phyloP scores from a whole-genome alignment of 495 filamentous ascomycete genomes.

The Lasiosphaeria ovina region DNA sequence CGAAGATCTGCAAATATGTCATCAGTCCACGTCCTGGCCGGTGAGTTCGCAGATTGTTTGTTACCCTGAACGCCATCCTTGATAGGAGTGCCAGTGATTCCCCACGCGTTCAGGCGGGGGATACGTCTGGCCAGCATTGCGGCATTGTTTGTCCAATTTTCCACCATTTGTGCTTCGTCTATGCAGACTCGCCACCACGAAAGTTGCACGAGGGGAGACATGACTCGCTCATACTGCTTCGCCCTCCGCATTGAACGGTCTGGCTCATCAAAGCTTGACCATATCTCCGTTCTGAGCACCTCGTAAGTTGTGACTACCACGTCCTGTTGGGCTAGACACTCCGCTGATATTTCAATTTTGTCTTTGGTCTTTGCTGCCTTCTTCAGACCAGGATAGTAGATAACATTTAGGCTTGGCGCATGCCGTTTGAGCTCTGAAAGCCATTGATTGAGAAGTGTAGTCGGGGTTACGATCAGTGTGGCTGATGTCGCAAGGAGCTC shows the following conservation, averaged over 20 bases:
- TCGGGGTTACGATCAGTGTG: constrained; percentile 86
- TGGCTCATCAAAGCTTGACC: constrained; percentile 65
- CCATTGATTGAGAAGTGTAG: constrained; percentile 84
- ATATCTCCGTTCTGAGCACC: constrained; percentile 72
- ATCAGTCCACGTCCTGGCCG: neutral
- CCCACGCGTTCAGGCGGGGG: constrained; percentile 85
- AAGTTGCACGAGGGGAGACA: constrained; percentile 73
- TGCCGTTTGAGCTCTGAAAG: constrained; percentile 71
- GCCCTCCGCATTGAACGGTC: constrained; percentile 62
- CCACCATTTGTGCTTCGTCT: constrained; percentile 95
- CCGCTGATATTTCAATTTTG: constrained; percentile 42
- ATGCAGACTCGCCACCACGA: constrained; percentile 92
- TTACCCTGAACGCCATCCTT: constrained; percentile 64
- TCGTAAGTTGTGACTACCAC: constrained; percentile 86
- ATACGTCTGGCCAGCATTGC: constrained; percentile 76
- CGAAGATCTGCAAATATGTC: constrained; percentile 46
- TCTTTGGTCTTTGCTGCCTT: constrained; percentile 28
- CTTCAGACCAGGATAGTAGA: constrained; percentile 49
- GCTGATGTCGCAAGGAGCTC: constrained; percentile 53
- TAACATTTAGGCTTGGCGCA: constrained; percentile 40
- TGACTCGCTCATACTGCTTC: constrained; percentile 63
- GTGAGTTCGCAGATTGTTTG: too few relatives aligned
- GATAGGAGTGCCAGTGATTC: constrained; percentile 87
- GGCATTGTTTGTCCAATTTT: constrained; percentile 79
- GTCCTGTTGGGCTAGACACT: constrained; percentile 58